Base-by-base conservation (phyloP, 208 protist species). In the Trypanosoma melophagium region DNA sequence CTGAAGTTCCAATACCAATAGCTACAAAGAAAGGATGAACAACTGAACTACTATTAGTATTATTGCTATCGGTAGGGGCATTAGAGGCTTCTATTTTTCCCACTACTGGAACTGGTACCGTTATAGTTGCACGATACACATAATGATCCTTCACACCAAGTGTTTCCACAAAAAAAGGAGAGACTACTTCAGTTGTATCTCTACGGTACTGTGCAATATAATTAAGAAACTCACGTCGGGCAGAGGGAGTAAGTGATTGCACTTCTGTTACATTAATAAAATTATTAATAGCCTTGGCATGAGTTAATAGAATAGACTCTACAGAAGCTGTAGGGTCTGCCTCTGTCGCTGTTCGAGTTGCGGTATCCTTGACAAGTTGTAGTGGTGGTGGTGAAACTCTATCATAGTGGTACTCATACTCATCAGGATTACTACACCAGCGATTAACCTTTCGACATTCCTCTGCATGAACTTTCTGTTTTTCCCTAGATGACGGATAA, bases 401-500 rank as follows among this genome's bases (percentile, higher is more conserved):
- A 55, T 47, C 61, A 69, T 86, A 89, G 54, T 79, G 73, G 72
- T 85, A 88, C 25, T 83, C 76, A 28, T 45, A 81, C 17, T 81
- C 78, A 16, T 65, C 81, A 13, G 84, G 80, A 19, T 60, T 64
- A 28, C 80, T 74, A 49, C 83, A 90, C 83, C 87, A 94, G 31
- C 91, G 91, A 38, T 82, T 78, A 19, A 92, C 83, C 49, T 71
- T 70, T 22, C 71, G 69, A 47, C 88, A 94, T 65, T 94, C 88
- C 58, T 61, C 70, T 1, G 79, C 87, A 63, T 96, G 91, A 17
- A 24, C 14, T 7, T 64, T 53, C 67, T 96, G 91, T 28, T 62
- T 42, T 13, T 81, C 75, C 14, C 19, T 51, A 58, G 66, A 60
- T 17, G 50, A 42, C 0, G 88, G 91, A 74, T 87, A 96, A 7